Conservation (phyloP, 495 filamentous ascomycete genomes). For the Xylaria grammica region DNA sequence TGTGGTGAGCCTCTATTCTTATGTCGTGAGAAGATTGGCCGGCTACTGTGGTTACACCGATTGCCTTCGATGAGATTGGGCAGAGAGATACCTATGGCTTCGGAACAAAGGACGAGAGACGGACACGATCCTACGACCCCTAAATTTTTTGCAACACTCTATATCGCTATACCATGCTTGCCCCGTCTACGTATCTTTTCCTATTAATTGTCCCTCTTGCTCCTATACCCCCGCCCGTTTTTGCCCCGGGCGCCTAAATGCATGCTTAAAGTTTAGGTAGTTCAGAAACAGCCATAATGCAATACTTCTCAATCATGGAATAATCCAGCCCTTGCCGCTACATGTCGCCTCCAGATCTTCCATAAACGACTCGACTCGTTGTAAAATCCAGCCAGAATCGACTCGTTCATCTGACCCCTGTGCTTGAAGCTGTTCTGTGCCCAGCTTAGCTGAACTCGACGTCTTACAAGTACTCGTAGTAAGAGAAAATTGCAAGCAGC, state of each 20-base stretch:
- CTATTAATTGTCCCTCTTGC: not conserved
- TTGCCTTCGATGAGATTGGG: not conserved
- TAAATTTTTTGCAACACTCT: too few species aligned
- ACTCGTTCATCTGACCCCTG: not conserved
- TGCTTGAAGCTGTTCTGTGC: not conserved
- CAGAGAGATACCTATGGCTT: constrained; percentile 2
- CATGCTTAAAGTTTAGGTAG: not conserved
- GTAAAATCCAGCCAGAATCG: constrained; percentile 14
- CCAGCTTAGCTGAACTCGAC: constrained; percentile 21
- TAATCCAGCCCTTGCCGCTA: constrained; percentile 11
- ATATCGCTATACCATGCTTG: too few species aligned
- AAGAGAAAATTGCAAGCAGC: constrained; percentile 45
- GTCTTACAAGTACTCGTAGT: constrained; percentile 31
- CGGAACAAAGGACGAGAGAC: not conserved
- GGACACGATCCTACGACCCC: too few species aligned
- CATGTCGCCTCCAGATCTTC: constrained; percentile 4
- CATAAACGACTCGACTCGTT: not conserved
- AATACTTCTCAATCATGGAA: not conserved
- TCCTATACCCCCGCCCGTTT: constrained; percentile 21
- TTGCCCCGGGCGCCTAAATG: constrained; percentile 11
- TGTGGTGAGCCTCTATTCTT: not conserved
- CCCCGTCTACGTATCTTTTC: too few species aligned
- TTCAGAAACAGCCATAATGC: not conserved
- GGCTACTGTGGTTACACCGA: too few species aligned
- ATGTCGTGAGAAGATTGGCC: not conserved